Conservation (phyloP, 2,329 filamentous ascomycete species). For the Diaporthe sp. region DNA sequence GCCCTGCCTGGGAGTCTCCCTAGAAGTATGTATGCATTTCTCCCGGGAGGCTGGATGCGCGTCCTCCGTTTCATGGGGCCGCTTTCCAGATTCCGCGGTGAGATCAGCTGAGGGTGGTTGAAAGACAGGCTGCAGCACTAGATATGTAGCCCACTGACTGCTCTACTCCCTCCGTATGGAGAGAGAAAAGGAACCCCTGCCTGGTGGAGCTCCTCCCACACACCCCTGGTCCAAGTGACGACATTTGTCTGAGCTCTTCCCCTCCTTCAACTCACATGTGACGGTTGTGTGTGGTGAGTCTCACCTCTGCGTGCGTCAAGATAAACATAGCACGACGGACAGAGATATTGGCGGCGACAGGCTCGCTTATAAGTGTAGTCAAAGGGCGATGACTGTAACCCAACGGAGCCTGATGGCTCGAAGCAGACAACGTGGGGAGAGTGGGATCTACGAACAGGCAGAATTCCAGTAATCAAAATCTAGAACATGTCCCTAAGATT, state of each 20-base stretch:
- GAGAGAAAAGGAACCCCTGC: background rate
- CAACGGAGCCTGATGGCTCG: background rate
- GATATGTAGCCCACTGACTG: background rate
- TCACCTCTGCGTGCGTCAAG: background rate
- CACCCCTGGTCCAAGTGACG: slow-evolving; percentile 22
- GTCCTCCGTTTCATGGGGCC: slow-evolving; percentile 22
- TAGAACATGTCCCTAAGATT: background rate
- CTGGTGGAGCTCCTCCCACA: background rate
- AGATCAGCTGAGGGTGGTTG: background rate
- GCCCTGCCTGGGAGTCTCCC: no score
- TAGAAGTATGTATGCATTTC: no score
- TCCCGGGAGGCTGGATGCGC: slow-evolving; percentile 5
- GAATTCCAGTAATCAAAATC: background rate
- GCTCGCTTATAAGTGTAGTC: no score
- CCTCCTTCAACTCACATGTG: slow-evolving; percentile 11
- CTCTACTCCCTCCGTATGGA: background rate
- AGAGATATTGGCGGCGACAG: no score
- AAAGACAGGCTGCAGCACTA: slow-evolving; percentile 16
- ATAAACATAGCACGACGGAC: background rate
- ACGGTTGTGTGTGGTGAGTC: background rate
- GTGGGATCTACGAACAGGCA: background rate
- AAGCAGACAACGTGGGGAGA: no score
- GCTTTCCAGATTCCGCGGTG: background rate
- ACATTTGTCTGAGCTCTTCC: slow-evolving; percentile 20
- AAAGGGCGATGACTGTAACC: no score